Base-by-base conservation (phyloP, 1,284 basidiomycete genomes). In the Sutorius eximius region DNA sequence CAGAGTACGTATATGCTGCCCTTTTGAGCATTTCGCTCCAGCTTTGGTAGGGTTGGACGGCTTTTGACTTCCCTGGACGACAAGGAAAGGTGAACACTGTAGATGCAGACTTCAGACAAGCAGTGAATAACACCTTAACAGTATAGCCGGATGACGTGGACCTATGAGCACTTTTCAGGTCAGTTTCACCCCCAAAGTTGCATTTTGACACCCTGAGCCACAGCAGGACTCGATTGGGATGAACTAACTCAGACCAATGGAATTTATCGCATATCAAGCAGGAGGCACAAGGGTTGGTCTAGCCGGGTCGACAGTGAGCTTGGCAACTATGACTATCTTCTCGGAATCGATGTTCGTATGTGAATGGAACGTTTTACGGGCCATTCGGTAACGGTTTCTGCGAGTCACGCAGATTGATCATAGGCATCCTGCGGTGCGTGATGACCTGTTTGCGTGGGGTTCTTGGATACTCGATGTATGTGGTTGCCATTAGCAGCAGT, bases 211-310 rank as follows among this genome's bases (percentile, higher is more conserved):
- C 20, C 20, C 46, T 57, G 22, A 60, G 10, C 42, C 15, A 2
- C 24, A 18, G 16, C 65, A 80, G 95, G 95, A 8, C 77, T 96
- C 15, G 95, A 98, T 67, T 97, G 85, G 80, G 94, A 98, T 69
- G 80, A 88, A 18, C 79, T 80, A 55, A 81, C 82, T 16, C 80
- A 77, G 59, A 83, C 81, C 13, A 82, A 80, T 42, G 85, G 76
- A 12, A 74, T 91, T 30, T 91, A 78, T 69, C 81, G 82, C 32
- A 82, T 91, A 36, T 73, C 76, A 15, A 78, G 78, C 42, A 69
- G 71, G 30, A 75, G 75, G 3, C 82, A 84, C 58, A 77, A 82
- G 67, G 86, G 87, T 37, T 91, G 89, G 89, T 90, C 89, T 4
- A 75, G 71, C 20, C 73, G 76, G 56, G 89, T 91, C 7, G 87